phyloP scores from a whole-genome alignment of 2,329 filamentous ascomycete genomes.

The Phyllosticta citriasiana region DNA sequence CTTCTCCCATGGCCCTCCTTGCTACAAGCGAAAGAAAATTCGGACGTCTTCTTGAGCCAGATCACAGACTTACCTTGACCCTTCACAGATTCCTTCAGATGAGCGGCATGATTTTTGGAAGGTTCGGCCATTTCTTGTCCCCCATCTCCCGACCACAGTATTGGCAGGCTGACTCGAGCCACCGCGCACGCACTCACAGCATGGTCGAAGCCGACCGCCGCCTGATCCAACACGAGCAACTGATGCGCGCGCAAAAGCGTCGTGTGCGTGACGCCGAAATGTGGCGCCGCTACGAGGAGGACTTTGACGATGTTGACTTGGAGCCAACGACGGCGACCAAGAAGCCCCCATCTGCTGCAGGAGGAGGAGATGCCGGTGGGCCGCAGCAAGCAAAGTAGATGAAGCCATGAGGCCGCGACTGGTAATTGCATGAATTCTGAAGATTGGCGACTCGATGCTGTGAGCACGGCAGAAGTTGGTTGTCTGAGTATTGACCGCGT shows the following conservation, averaged over 20 bases:
- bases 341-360: neutral
- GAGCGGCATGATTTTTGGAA: constrained; percentile 74
- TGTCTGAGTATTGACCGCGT: no score
- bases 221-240: constrained; percentile 56
- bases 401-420: no score
- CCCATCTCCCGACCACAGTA: neutral
- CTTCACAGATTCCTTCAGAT: constrained; percentile 64
- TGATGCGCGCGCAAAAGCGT: constrained; percentile 54
- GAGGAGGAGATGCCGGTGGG: neutral
- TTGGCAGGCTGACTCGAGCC: neutral
- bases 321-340: neutral
- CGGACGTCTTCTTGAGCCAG: neutral
- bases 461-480: no score
- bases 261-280: constrained; percentile 54
- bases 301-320: constrained; percentile 38
- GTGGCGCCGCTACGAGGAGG: constrained; percentile 58
- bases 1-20: no score
- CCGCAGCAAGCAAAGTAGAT: neutral
- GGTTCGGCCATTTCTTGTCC: neutral
- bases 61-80: neutral
- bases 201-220: constrained; percentile 58
- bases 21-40: neutral
- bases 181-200: neutral
- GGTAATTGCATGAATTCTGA: no score
- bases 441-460: no score